These are phyloP conservation scores for Hypoxylon fragiforme DNA, from an alignment of 495 filamentous ascomycete species.

Conservation along the genomic window DNA sequence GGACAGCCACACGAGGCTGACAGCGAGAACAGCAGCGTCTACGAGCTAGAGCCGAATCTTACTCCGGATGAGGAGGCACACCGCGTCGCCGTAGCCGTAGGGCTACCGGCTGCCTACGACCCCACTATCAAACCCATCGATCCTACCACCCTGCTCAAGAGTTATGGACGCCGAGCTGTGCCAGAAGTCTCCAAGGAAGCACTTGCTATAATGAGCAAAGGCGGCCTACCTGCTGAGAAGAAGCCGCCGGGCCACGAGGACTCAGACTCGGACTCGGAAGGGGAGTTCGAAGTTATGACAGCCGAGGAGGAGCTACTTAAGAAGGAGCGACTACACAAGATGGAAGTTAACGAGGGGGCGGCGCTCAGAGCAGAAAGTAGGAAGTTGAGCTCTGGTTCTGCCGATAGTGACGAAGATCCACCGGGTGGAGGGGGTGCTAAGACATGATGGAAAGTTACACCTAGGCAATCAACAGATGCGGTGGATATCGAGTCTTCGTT, in stretches of 20 bases:
- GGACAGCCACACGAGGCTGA: conserved; percentile 63
- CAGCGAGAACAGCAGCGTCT: conserved; percentile 48
- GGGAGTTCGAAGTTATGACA: conserved; percentile 52
- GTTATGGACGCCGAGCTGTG: conserved; percentile 30
- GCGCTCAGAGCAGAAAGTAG: conserved; percentile 43
- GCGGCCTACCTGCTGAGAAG: conserved; percentile 28
- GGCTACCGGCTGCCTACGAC: conserved; percentile 62
- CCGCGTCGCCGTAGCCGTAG: conserved; percentile 71
- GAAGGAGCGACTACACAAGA: conserved; percentile 57
- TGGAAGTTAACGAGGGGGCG: conserved; percentile 58
- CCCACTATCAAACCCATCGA: conserved; percentile 56
- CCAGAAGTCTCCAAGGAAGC: conserved; percentile 31
- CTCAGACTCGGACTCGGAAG: conserved; percentile 54
- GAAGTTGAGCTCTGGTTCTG: conserved; percentile 34
- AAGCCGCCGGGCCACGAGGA: conserved; percentile 45
- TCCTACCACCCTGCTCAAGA: conserved; percentile 39
- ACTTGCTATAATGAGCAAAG: conserved; percentile 25
- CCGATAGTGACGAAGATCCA: conserved; percentile 40
- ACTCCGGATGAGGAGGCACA: conserved; percentile 67
- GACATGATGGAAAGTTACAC: conserved; percentile 31
- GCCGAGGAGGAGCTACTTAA: conserved; percentile 43
- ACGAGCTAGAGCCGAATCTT: conserved; percentile 51
- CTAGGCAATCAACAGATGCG: conserved; percentile 11
- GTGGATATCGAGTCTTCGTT: neutral
- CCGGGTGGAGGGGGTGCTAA: conserved; percentile 36